These are phyloP conservation scores for Zancudomyces culisetae DNA, from an alignment of 371 early-diverging fungal species.

Conservation along the genomic window DNA sequence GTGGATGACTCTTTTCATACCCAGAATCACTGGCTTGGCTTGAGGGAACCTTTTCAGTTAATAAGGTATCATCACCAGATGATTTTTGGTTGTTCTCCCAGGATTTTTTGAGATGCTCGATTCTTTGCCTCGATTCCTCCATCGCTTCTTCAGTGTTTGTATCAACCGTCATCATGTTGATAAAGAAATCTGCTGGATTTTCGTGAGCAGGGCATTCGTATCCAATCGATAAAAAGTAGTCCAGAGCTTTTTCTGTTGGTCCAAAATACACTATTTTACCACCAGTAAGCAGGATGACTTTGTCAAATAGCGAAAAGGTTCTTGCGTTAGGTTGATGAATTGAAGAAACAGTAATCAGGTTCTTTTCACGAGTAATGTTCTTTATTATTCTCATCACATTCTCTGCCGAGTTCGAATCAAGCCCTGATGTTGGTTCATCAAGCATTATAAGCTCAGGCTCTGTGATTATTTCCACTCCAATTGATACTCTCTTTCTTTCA, in stretches of 20 bases:
- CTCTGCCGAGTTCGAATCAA: constrained; percentile 51
- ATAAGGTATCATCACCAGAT: neutral
- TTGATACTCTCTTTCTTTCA: constrained; percentile 67
- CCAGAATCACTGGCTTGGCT: constrained; percentile 13
- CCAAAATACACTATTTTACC: constrained; percentile 50
- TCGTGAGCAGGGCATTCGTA: constrained; percentile 26
- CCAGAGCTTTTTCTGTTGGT: constrained; percentile 19
- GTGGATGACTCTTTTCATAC: too few species aligned
- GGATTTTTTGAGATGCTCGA: constrained; percentile 10
- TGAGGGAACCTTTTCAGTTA: neutral
- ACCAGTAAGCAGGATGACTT: constrained; percentile 39
- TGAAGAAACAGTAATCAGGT: constrained; percentile 44
- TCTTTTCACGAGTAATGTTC: constrained; percentile 32
- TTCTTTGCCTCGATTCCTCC: constrained; percentile 9
- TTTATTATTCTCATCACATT: constrained; percentile 39
- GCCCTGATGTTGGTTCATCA: constrained; percentile 58
- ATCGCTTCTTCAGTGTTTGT: constrained; percentile 7
- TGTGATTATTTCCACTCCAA: constrained; percentile 64
- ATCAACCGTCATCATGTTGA: constrained; percentile 25
- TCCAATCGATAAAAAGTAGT: constrained; percentile 34
- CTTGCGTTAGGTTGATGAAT: constrained; percentile 58
- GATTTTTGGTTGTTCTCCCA: constrained; percentile 3
- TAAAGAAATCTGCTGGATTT: constrained; percentile 38
- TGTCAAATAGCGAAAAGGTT: constrained; percentile 41
- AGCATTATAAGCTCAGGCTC: constrained; percentile 32